Conservation (phyloP, 495 filamentous ascomycete genomes). For the Penicillium bovifimosum region DNA sequence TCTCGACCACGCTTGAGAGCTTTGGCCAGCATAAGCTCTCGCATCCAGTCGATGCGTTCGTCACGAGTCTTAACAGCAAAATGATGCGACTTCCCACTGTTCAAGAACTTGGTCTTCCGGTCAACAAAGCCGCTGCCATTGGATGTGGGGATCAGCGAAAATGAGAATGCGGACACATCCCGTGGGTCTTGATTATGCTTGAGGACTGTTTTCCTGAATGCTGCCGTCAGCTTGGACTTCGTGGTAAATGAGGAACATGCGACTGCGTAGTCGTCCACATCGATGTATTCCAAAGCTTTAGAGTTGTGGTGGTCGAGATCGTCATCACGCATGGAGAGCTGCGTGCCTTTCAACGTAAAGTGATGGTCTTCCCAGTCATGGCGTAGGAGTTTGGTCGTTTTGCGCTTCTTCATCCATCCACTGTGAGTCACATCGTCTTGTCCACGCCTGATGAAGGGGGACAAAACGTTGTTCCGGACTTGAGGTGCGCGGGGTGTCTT, state of each 20-base stretch:
- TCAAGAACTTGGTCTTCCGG: slow-evolving; percentile 40
- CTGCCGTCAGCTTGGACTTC: slow-evolving; percentile 73
- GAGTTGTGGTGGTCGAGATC: slow-evolving; percentile 38
- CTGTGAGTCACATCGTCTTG: slow-evolving; percentile 52
- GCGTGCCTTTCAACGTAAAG: slow-evolving; percentile 79
- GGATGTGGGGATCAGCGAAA: slow-evolving; percentile 82
- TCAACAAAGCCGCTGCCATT: slow-evolving; percentile 43
- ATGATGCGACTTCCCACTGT: slow-evolving; percentile 71
- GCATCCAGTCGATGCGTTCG: slow-evolving; percentile 96
- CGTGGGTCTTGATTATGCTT: slow-evolving; percentile 45
- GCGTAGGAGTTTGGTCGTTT: slow-evolving; percentile 76
- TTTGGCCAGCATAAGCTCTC: slow-evolving; percentile 94
- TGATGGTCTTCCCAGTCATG: slow-evolving; percentile 93
- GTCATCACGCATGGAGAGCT: slow-evolving; percentile 75
- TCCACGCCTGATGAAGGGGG: slow-evolving; percentile 15
- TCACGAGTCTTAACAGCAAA: slow-evolving; percentile 85
- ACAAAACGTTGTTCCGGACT: slow-evolving; percentile 17
- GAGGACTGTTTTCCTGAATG: slow-evolving; percentile 80
- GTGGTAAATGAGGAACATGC: slow-evolving; percentile 73
- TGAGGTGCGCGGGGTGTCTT: slow-evolving; percentile 24
- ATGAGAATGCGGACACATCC: slow-evolving; percentile 29
- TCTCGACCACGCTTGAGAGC: slow-evolving; percentile 70
- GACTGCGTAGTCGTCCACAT: slow-evolving; percentile 93
- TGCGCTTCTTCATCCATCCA: slow-evolving; percentile 93
- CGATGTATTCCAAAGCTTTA: slow-evolving; percentile 70